These are phyloP conservation scores for Ophiosphaerella korrae DNA, from an alignment of 2,329 filamentous ascomycete species.

Conservation along the genomic window DNA sequence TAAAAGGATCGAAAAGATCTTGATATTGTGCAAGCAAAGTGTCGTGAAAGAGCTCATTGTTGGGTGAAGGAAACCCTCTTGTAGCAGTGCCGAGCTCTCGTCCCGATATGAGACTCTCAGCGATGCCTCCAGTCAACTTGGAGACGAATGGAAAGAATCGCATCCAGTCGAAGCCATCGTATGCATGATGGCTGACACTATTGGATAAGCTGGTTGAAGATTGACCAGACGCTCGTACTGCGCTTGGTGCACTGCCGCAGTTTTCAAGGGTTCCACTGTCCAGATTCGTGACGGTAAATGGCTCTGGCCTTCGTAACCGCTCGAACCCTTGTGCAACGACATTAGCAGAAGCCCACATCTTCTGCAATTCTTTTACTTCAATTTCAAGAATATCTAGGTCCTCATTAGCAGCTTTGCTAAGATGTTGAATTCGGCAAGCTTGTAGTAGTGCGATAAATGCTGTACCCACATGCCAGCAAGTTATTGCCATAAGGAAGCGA, in stretches of 20 bases:
- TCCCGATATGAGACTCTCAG: slow-evolving; percentile 20
- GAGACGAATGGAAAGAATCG: slow-evolving; percentile 29
- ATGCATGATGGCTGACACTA: background rate
- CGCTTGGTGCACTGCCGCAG: background rate
- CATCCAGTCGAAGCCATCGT: slow-evolving; percentile 27
- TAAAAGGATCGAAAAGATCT: slow-evolving; percentile 29
- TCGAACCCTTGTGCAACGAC: slow-evolving; percentile 26
- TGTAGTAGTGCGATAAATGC: slow-evolving; percentile 30
- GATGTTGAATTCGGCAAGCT: slow-evolving; percentile 24
- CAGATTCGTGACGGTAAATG: background rate
- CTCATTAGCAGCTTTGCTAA: slow-evolving; percentile 20
- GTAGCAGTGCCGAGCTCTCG: slow-evolving; percentile 23
- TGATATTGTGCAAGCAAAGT: slow-evolving; percentile 27
- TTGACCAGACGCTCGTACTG: background rate
- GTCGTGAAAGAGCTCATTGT: slow-evolving; percentile 27
- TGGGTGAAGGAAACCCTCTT: slow-evolving; percentile 26
- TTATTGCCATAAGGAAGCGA: slow-evolving; percentile 29
- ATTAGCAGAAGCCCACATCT: slow-evolving; percentile 32
- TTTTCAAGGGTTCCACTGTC: no score
- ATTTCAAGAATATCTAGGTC: slow-evolving; percentile 23
- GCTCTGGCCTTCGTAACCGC: slow-evolving; percentile 18
- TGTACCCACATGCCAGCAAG: slow-evolving; percentile 29
- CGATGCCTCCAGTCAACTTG: slow-evolving; percentile 25
- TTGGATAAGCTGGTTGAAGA: background rate
- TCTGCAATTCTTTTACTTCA: slow-evolving; percentile 24